Conservation (phyloP, 176 grass and related monocot genomes). For the sorghum (Sorghum bicolor) region Sorghum_bicolor_NCBIv3 NC_012876.2:62334501-62335000, state of each 20-base stretch:
- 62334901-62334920: neutral
- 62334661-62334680: neutral
- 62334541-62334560: neutral
- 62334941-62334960: no score
- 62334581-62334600: neutral
- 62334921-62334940: no score
- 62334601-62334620: neutral
- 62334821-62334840: neutral
- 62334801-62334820: neutral
- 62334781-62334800: neutral
- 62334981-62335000: neutral
- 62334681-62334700: neutral
- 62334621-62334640: neutral
- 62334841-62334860: neutral
- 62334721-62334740: neutral
- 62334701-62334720: neutral
- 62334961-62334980: neutral
- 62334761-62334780: neutral
- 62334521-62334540: neutral
- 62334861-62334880: neutral
- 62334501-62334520: no score
- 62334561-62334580: neutral
- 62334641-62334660: neutral
- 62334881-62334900: neutral
- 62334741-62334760: neutral